Base-by-base conservation (phyloP, 2,329 filamentous ascomycete genomes). In the Phaeosphaeriaceae sp. region DNA sequence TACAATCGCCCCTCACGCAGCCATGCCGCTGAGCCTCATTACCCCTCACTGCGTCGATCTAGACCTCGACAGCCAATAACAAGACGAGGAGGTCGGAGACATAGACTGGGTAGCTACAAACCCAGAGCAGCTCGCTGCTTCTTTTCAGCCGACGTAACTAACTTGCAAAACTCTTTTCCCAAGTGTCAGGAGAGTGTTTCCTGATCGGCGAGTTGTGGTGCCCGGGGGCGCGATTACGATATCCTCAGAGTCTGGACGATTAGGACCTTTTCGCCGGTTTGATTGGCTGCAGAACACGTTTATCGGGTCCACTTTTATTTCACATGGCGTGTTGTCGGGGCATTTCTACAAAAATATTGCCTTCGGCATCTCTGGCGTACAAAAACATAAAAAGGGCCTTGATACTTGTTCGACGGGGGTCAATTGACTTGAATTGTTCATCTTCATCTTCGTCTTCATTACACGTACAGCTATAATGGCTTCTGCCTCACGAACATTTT, bases 401-500 rank as follows among this genome's bases (percentile, higher is more conserved):
- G 42, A n/a, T 20, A 13, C 6, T 30, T 30, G 35, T n/a, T 26
- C 12, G 36, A 42, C 20, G 21, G 20, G 30, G 20, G 32, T 38
- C 59, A 54, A 60, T 61, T 60, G 55, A 51, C 36, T 45, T 16
- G 28, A n/a, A n/a, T n/a, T n/a, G n/a, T n/a, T n/a, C n/a, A n/a
- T n/a, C n/a, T n/a, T n/a, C n/a, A n/a, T n/a, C n/a, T n/a, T n/a
- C n/a, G n/a, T n/a, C n/a, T n/a, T n/a, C 26, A 8, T 6, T 37
- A 32, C 15, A 36, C 23, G 18, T 9, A 18, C 28, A 41, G 30
- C 21, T 42, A 55, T 59, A 58, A 73, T 73, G 70, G 69, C 69
- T 45, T 67, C 71, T 36, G 63, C 67, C 46, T 64, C 67, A 26
- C 68, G 69, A 55, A 64, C 42, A 58, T 65, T 70, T 55, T 61